Percentiles rank a stretch among this genome's conserved stretches.
Evolutionary conservation across 345 rosid species (phyloP).

Genomic region (Hevea brasiliensis): DNA sequence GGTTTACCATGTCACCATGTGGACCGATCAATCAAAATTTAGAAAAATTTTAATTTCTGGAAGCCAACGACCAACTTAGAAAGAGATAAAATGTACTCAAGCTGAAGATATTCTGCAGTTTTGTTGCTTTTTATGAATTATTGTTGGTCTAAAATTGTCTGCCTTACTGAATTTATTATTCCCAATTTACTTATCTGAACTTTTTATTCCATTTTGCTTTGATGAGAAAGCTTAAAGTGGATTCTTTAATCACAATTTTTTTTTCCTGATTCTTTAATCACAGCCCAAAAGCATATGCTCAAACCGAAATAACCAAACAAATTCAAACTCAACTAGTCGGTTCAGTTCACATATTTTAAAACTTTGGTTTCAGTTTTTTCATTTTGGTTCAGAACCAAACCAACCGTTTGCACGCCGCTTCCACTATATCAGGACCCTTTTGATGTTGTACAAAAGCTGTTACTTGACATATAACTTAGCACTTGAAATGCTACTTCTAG

Average conservation of each 20-base stretch:
- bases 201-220: background rate
- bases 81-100: slow-evolving; percentile 4
- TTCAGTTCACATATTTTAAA: too few species aligned
- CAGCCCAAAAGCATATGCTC: too few species aligned
- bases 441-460: too few species aligned
- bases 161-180: background rate
- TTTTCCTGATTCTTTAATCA: too few species aligned
- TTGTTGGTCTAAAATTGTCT: background rate
- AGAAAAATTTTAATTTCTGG: background rate
- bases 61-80: background rate
- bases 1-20: background rate
- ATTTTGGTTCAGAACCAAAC: too few species aligned
- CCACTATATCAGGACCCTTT: too few species aligned
- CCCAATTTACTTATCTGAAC: background rate
- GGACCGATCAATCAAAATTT: slow-evolving; percentile 15
- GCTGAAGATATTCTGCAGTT: slow-evolving; percentile 7
- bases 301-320: too few species aligned
- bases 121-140: background rate
- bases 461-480: too few species aligned
- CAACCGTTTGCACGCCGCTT: too few species aligned
- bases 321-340: too few species aligned
- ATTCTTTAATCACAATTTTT: background rate
- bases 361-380: too few species aligned
- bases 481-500: too few species aligned
- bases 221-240: background rate